A percentile compares a stretch with the other conserved stretches of the same genome.
Conservation (phyloP, 352 stramenopile species). For the Phytopythium boreale region DNA sequence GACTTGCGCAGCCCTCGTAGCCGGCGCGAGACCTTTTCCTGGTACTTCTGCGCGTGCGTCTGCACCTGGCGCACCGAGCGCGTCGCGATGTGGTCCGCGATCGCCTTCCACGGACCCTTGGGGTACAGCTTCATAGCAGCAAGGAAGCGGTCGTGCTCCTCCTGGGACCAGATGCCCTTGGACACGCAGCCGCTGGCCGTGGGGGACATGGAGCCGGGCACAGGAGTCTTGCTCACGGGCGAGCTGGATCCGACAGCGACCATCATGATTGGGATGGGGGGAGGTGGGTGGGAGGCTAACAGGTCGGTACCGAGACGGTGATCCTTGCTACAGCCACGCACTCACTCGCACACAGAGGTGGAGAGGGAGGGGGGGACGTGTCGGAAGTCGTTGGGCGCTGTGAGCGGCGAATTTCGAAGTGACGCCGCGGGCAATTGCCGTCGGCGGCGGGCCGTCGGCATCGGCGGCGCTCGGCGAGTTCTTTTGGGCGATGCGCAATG, state of each 20-base stretch:
- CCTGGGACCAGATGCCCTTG: slow-evolving; percentile 59
- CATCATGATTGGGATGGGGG: slow-evolving; percentile 14
- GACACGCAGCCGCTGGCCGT: slow-evolving; percentile 12
- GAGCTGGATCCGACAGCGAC: slow-evolving; percentile 23
- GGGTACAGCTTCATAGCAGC: slow-evolving; percentile 63
- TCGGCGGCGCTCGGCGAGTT: neutral
- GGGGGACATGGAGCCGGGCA: slow-evolving; percentile 24
- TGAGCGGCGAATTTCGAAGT: slow-evolving; percentile 27
- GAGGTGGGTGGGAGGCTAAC: neutral
- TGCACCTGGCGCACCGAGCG: slow-evolving; percentile 70
- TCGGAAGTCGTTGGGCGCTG: slow-evolving; percentile 1
- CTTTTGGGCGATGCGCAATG: slow-evolving; percentile 8
- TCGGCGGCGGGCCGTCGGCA: slow-evolving; percentile 1
- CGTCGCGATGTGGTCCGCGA: slow-evolving; percentile 68
- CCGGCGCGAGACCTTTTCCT: slow-evolving; percentile 67
- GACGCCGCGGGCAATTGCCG: slow-evolving; percentile 13
- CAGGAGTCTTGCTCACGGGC: slow-evolving; percentile 15
- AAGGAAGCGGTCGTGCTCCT: slow-evolving; percentile 75
- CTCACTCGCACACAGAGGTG: neutral
- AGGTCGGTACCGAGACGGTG: neutral
- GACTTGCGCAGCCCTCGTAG: slow-evolving; percentile 63
- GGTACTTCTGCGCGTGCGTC: slow-evolving; percentile 79
- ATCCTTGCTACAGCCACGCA: neutral
- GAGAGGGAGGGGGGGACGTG: neutral
- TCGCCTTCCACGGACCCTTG: slow-evolving; percentile 69